Evolutionary conservation across 2,329 filamentous ascomycete species (phyloP).

Genomic region (Fusarium albosuccineum): DNA sequence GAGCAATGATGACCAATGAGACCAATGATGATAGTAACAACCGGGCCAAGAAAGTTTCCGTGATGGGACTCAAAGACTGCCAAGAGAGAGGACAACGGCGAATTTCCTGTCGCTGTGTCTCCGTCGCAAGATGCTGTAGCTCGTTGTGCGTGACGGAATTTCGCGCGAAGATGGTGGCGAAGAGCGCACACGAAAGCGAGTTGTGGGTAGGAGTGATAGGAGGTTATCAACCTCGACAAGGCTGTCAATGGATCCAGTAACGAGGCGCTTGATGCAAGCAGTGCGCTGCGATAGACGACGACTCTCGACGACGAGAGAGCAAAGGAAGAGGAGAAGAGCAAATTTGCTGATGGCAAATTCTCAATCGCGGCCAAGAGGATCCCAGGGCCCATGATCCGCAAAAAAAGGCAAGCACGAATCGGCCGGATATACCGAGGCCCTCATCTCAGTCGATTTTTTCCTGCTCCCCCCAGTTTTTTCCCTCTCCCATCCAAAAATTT

Average conservation of each 20-base stretch:
- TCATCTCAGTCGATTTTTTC: conserved; percentile 29
- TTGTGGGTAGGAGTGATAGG: background rate
- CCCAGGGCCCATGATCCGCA: conserved; percentile 30
- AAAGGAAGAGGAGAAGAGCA: conserved; percentile 22
- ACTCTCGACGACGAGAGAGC: conserved; percentile 22
- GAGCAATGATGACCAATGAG: conserved; percentile 2
- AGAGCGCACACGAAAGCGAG: background rate
- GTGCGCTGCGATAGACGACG: conserved; percentile 12
- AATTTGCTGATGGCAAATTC: conserved; percentile 41
- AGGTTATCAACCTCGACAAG: conserved; percentile 12
- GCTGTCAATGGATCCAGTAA: conserved; percentile 25
- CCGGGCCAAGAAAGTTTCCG: conserved; percentile 21
- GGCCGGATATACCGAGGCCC: conserved; percentile 36
- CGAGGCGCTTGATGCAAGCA: conserved; percentile 23
- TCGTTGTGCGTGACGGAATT: conserved; percentile 12
- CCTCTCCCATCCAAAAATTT: conserved; percentile 4
- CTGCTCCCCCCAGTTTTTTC: conserved; percentile 30
- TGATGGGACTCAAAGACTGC: conserved; percentile 11
- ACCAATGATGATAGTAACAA: conserved; percentile 8
- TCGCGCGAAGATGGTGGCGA: conserved; percentile 11
- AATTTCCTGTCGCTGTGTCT: conserved; percentile 7
- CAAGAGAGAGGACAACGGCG: conserved; percentile 1
- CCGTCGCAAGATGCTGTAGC: conserved; percentile 7
- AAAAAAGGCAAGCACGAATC: conserved; percentile 34
- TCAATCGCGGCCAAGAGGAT: conserved; percentile 28